A percentile compares a stretch with the other conserved stretches of the same genome.
These are phyloP conservation scores for Suhomyces kilbournensis DNA, from an alignment of 805 yeast genomes.

Conservation along the genomic window DNA sequence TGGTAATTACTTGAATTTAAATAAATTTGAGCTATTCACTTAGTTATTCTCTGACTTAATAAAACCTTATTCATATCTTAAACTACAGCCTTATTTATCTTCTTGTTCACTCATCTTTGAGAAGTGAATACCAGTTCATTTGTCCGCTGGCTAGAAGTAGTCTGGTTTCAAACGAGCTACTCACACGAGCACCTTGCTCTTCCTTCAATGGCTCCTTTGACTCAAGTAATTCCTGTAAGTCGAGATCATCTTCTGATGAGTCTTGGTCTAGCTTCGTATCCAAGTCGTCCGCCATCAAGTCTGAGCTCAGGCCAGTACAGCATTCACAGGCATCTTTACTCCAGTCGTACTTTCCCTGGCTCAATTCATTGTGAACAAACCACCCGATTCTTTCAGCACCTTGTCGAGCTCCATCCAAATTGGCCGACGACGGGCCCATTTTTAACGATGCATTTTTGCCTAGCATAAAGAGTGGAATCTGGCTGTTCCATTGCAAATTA, in stretches of 20 bases:
- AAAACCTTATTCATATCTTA: too few species aligned
- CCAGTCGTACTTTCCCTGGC: constrained; percentile 12
- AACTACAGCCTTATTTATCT: too few species aligned
- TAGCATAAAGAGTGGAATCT: constrained; percentile 38
- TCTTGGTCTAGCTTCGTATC: constrained; percentile 3
- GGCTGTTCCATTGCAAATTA: constrained; percentile 40
- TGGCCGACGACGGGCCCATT: constrained; percentile 46
- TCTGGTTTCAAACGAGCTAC: constrained; percentile 14
- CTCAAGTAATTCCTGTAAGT: neutral
- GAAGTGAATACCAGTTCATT: constrained; percentile 26
- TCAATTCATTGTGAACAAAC: constrained; percentile 22
- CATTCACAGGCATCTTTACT: constrained; percentile 1
- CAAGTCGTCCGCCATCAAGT: neutral
- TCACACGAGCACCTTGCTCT: neutral
- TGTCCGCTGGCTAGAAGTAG: constrained; percentile 26
- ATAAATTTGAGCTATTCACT: too few species aligned
- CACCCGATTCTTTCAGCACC: constrained; percentile 47
- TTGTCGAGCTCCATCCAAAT: constrained; percentile 44
- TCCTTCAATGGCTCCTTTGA: neutral
- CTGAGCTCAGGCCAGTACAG: constrained; percentile 4
- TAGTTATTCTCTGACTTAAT: too few species aligned
- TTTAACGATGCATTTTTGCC: constrained; percentile 43
- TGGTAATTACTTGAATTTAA: too few species aligned
- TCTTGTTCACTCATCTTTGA: constrained; percentile 2
- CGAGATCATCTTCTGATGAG: neutral